Evolutionary conservation across 2,329 filamentous ascomycete species (phyloP), one percentile per base, ranked within the genome.

Genomic region (Aspergillus tamarii): DNA sequence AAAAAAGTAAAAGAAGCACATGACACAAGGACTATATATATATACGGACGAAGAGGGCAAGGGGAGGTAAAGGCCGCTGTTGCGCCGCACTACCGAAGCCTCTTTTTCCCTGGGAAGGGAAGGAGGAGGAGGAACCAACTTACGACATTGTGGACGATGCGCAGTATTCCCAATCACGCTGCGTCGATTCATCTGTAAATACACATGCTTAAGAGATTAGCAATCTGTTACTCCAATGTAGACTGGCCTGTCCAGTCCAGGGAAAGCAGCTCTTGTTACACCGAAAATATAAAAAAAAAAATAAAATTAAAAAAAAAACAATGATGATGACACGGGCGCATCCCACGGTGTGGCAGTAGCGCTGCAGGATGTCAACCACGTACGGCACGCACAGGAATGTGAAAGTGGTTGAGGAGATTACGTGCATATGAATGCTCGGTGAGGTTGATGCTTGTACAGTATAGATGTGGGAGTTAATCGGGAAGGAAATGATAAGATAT

Each of bases 141-240:
- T 77, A 79, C 77, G 77, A 78, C 77, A 79, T 79, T 67, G 69
- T 77, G 73, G 73, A 74, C 64, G 70, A 73, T 70, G 72, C 67
- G 67, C 67, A 69, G 65, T 69, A 65, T 70, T 72, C 68, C 71
- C 74, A 75, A 76, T 74, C 76, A 75, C 72, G 69, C 69, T 69
- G 68, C 67, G 71, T 65, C 70, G 70, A 73, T 72, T 77, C 76
- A 77, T 78, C 76, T 77, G 76, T 74, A 75, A 70, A 73, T 76
- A 74, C 74, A 77, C 68, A 71, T 72, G 69, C 70, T 72, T 72
- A 69, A 67, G 69, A 72, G 69, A 70, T 75, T 74, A 76, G 75
- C 71, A 71, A 70, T 68, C 72, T 72, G 74, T 71, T 73, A 73
- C 71, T 72, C 68, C 69, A 71, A 67, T 66, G 70, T 58, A 67